These are phyloP conservation scores for Tylopilus sp. DNA, from an alignment of 768 basidiomycete genomes.

Conservation along the genomic window DNA sequence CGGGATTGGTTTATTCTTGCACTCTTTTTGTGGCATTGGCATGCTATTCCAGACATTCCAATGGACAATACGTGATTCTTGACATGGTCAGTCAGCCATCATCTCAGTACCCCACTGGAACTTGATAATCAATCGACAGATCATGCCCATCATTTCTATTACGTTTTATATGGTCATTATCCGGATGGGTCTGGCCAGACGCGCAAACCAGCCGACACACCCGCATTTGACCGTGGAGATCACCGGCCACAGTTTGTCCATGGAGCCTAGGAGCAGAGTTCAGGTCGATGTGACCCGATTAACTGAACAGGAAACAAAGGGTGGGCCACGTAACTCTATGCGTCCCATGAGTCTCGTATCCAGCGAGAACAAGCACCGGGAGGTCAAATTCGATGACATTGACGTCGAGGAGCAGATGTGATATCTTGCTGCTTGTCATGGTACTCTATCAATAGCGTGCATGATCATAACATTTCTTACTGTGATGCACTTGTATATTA, in stretches of 20 bases:
- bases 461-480: neutral
- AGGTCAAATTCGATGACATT: neutral
- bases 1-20: slow-evolving; percentile 36
- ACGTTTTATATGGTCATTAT: slow-evolving; percentile 43
- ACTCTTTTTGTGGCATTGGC: slow-evolving; percentile 33
- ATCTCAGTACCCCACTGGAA: neutral
- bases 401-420: neutral
- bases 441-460: neutral
- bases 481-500: neutral
- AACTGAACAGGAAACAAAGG: slow-evolving; percentile 1
- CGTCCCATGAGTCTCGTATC: neutral
- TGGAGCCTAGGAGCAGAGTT: slow-evolving; percentile 3
- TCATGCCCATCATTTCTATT: slow-evolving; percentile 39
- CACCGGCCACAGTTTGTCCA: neutral
- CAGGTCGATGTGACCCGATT: slow-evolving; percentile 5
- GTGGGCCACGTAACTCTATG: neutral
- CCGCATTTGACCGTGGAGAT: neutral
- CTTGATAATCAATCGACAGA: slow-evolving; percentile 15
- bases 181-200: slow-evolving; percentile 28
- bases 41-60: slow-evolving; percentile 26
- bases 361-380: neutral
- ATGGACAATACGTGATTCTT: slow-evolving; percentile 34
- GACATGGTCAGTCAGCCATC: slow-evolving; percentile 29
- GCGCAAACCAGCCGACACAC: neutral
- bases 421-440: neutral